Evolutionary conservation across 176 grass and related monocot species (phyloP), one percentile per base, ranked within the genome.

Genomic region (Eremochloa ophiuroides): DNA sequence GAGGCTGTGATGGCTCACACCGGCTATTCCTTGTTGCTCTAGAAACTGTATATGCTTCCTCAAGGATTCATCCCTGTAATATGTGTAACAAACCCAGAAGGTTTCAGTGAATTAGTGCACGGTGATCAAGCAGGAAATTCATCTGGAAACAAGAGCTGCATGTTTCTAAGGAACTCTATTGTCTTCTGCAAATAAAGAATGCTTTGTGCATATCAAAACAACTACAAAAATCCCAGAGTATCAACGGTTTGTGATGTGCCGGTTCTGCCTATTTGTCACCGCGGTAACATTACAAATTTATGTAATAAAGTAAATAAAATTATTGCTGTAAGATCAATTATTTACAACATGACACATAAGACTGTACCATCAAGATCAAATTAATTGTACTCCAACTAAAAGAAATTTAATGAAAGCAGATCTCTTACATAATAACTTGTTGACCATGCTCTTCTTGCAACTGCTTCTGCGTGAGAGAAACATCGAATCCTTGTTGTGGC

Each of bases 1-100:
- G 69, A 98, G 90, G 85, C 88, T 98, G 76, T 95, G 95, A 78
- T 95, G 90, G 46, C 90, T 95, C 78, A 95, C 92, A 69, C 95
- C 95, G 6, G 88, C 92, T 79, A 98, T 93, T 71, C 82, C 90
- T 88, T 91, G 90, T 64, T 78, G 66, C 71, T 98, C 92, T 34
- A 95, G 66, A 89, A 91, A 98, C 12, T 91, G 58, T 27, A 93
- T 91, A 85, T 93, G 95, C 69, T 89, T 76, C 46, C 26, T 83
- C 79, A 93, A 85, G 64, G 69, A 84, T 10, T 93, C 88, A 64
- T 93, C 90, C 95, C 95, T 98, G 82, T 31, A 85, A 78, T 30
- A 40, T 56, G 12, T 12, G 56, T 34, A 51, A 60, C 27, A 85
- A 77, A 73, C 43, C 76, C 51, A 85, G 23, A 4, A 79, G 20